A percentile compares a stretch with the other conserved stretches of the same genome.
phyloP scores from a whole-genome alignment of 495 filamentous ascomycete genomes.

The Aspergillus funiculosus region DNA sequence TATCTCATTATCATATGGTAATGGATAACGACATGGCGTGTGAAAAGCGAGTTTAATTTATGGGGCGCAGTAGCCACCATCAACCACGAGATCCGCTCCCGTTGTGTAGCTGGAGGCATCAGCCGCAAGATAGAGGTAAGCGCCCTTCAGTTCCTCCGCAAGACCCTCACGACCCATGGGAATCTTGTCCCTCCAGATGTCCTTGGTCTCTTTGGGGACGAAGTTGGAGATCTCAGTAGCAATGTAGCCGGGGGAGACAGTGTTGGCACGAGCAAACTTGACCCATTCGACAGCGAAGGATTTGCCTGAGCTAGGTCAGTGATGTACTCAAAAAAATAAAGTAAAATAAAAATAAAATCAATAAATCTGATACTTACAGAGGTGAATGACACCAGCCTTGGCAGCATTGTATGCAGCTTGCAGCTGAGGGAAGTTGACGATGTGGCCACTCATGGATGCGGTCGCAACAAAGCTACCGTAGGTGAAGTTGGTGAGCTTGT shows the following conservation, averaged over 20 bases:
- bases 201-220: slow-evolving; percentile 62
- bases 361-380: slow-evolving; percentile 49
- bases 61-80: slow-evolving; percentile 52
- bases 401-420: slow-evolving; percentile 85
- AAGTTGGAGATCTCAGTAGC: slow-evolving; percentile 77
- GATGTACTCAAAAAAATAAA: neutral
- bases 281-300: slow-evolving; percentile 84
- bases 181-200: slow-evolving; percentile 71
- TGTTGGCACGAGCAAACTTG: slow-evolving; percentile 76
- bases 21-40: neutral
- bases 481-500: slow-evolving; percentile 59
- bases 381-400: slow-evolving; percentile 78
- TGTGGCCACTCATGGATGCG: slow-evolving; percentile 76
- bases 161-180: slow-evolving; percentile 61
- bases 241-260: slow-evolving; percentile 82
- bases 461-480: slow-evolving; percentile 74
- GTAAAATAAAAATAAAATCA: neutral
- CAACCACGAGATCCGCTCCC: slow-evolving; percentile 66
- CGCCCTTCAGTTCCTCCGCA: slow-evolving; percentile 78
- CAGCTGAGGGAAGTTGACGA: slow-evolving; percentile 82
- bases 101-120: slow-evolving; percentile 83
- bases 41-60: slow-evolving; percentile 11
- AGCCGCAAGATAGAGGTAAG: slow-evolving; percentile 79
- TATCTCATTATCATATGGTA: neutral
- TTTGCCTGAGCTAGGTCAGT: slow-evolving; percentile 40